Base-by-base conservation (phyloP, 106 monocot genomes). In the Dendrobium officinale region DNA sequence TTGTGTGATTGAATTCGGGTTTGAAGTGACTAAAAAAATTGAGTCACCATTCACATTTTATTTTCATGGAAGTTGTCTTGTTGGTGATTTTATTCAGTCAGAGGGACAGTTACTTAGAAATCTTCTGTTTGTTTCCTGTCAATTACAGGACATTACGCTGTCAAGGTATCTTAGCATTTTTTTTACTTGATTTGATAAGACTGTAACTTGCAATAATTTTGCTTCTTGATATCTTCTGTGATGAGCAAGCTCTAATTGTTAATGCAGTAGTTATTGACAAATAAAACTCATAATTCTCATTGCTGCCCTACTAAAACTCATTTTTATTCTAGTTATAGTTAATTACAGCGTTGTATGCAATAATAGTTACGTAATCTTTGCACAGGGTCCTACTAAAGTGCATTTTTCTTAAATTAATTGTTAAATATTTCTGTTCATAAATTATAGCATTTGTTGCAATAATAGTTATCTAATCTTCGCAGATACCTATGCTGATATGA, bases 401-500 rank as follows among this genome's bases (percentile, higher is more conserved):
- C 0, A 17, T 74, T 74, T 74, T 42, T n/a, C 74, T 74, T 72
- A 9, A 19, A 44, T 42, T 74, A 43, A 43, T 74, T 70, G 3
- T 37, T 74, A 19, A 72, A 72, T 72, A 72, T 72, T 66, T 4
- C 9, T 72, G 37, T 40, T 72, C 72, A 72, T 9, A 20, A 20
- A 44, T 11, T 42, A 42, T 44, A 20, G 74, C 15, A n/a, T 44
- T 74, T 9, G 43, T 43, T 74, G 74, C 15, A 74, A 7, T 74
- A 43, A 74, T 44, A 74, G 17, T 66, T 77, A 0, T 84, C 49
- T 75, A 27, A 20, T 77, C 72, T 90, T 9, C 85, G 67, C 86
- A 98, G 98, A 98, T 75, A 83, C 91, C 26, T 90, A 91, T 87
- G 91, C 68, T 78, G 98, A 98, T 83, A 98, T 98, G 98, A 91